Evolutionary conservation across 371 early-diverging fungal species (phyloP).

Genomic region (Parasitella parasitica): DNA sequence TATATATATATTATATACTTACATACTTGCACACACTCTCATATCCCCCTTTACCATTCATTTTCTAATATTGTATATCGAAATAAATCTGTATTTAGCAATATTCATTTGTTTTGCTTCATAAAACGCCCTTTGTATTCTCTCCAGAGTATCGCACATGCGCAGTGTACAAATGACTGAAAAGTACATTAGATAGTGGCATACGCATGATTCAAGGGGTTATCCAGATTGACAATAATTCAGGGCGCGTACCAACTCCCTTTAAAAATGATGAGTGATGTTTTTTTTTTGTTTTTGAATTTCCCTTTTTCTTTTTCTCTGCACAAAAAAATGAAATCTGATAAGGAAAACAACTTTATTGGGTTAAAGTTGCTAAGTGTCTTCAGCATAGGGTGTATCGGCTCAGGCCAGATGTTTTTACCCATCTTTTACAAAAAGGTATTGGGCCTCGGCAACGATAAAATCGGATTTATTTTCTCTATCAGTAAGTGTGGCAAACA

Average conservation of each 20-base stretch:
- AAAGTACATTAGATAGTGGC: too few species aligned
- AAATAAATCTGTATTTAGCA: neutral
- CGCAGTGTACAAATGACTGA: too few species aligned
- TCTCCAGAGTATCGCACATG: too few species aligned
- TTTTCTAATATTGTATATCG: neutral
- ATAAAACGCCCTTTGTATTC: neutral
- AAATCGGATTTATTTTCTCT: constrained; percentile 37
- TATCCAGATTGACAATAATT: too few species aligned
- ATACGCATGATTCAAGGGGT: too few species aligned
- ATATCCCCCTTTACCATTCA: neutral
- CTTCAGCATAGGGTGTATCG: constrained; percentile 40
- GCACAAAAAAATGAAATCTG: neutral
- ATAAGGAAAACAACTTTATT: constrained; percentile 14
- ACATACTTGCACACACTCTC: neutral
- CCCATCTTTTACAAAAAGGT: constrained; percentile 38
- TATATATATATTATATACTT: neutral
- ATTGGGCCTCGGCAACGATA: constrained; percentile 31
- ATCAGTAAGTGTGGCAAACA: constrained; percentile 26
- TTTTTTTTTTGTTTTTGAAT: neutral
- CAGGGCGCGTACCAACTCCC: too few species aligned
- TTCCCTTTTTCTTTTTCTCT: neutral
- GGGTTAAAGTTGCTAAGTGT: constrained; percentile 36
- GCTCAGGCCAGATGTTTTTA: constrained; percentile 37
- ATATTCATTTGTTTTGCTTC: neutral
- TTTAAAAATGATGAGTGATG: too few species aligned